Evolutionary conservation across 2,329 filamentous ascomycete species (phyloP), one percentile per base, ranked within the genome.

Genomic region (Graphilbum sp.): DNA sequence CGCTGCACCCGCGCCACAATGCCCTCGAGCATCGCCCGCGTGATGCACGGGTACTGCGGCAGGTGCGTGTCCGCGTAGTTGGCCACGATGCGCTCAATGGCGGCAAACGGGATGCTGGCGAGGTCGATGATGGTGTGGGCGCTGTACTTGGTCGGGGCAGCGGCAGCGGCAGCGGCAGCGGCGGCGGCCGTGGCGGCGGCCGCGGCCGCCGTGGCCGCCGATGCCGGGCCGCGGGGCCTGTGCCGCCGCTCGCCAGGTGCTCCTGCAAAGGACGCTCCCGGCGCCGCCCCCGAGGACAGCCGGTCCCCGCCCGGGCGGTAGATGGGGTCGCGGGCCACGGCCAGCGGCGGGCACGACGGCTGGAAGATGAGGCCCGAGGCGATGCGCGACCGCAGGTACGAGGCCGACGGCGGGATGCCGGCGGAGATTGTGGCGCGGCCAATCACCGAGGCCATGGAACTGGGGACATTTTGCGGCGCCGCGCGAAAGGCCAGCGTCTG

Each of bases 21-120:
- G 24, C 24, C 32, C 2, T 23, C 32, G 8, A 39, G 32, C 24
- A 34, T 21, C 7, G 17, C 8, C 3, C 31, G 15, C 15, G 32
- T 31, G 15, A 39, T 35, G 32, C 37, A 39, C 1, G 37, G 37
- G 20, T 39, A 39, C 24, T 39, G 37, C 12, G 37, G 37, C n/a
- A 39, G 32, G 15, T 39, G 37, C 11, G 37, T 39, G 17, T 17
- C 25, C 5, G 37, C 37, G 11, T 39, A 39, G 32, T 39, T 39
- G 8, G 31, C 25, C n/a, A 39, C 37, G 10, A 39, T 39, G 13
- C 37, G 37, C 32, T 35, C 32, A 11, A 39, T 34, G 17, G 37
- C 37, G 12, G 31, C 25, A 12, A 24, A 25, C 11, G 37, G 37
- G 9, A 39, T 39, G 27, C 32, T 39, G 23, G 11, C 21, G 23